Evolutionary conservation across 2,329 filamentous ascomycete species (phyloP).

Genomic region (Colletotrichum nymphaeae): DNA sequence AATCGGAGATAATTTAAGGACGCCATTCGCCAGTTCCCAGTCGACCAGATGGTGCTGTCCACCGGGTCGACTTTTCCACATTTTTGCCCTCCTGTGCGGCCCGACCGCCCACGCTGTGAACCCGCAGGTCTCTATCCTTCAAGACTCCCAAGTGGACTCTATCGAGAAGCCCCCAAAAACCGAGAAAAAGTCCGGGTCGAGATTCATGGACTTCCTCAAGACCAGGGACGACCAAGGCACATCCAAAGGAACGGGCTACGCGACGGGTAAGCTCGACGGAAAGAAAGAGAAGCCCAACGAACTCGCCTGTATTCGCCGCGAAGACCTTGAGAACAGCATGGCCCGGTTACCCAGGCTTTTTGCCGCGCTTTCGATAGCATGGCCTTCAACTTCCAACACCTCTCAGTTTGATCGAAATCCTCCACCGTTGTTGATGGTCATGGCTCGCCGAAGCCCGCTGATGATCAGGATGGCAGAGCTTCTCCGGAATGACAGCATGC

Average conservation of each 20-base stretch:
- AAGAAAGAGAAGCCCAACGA: neutral
- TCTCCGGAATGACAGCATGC: conserved; percentile 40
- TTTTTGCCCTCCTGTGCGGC: conserved; percentile 18
- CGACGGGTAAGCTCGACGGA: neutral
- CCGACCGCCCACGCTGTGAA: neutral
- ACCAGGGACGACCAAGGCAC: neutral
- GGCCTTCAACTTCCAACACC: neutral
- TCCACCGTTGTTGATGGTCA: conserved; percentile 15
- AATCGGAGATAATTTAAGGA: neutral
- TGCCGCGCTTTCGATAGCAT: neutral
- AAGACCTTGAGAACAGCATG: neutral
- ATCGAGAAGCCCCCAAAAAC: neutral
- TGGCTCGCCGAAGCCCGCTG: conserved; percentile 41
- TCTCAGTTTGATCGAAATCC: conserved; percentile 18
- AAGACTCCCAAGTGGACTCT: neutral
- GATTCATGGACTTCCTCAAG: too few species aligned
- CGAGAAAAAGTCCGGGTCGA: neutral
- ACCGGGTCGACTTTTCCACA: conserved; percentile 39
- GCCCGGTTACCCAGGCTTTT: neutral
- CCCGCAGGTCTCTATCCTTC: neutral
- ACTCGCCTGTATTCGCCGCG: neutral
- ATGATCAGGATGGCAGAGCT: conserved; percentile 39
- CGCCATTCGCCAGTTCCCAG: neutral
- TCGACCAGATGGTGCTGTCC: conserved; percentile 43
- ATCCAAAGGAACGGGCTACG: too few species aligned